These are phyloP conservation scores for Calonectria honghensis DNA, from an alignment of 2,329 filamentous ascomycete species.

Conservation along the genomic window DNA sequence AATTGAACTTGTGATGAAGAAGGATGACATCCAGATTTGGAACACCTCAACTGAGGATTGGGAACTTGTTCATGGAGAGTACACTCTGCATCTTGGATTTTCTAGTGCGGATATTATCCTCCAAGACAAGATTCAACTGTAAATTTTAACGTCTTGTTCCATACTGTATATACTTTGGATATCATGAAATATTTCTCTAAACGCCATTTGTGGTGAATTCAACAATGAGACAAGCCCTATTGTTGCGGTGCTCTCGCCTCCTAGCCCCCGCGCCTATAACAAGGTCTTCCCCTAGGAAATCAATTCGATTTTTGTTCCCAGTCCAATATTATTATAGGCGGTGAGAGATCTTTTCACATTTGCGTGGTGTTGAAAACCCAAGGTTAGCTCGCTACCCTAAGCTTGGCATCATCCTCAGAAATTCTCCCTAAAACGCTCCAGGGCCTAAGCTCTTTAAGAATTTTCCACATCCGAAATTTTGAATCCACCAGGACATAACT, in stretches of 20 bases:
- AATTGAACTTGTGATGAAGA: neutral
- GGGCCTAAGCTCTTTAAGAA: too few species aligned
- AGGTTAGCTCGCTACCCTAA: too few species aligned
- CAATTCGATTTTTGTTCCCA: too few species aligned
- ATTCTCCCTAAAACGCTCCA: too few species aligned
- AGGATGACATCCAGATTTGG: constrained; percentile 19
- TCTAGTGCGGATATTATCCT: neutral
- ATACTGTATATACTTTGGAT: neutral
- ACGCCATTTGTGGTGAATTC: neutral
- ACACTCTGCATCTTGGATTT: constrained; percentile 12
- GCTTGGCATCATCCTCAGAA: too few species aligned
- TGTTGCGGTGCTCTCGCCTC: neutral
- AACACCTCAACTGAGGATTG: neutral
- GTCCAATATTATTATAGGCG: too few species aligned
- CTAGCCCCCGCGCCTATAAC: neutral
- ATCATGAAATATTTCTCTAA: neutral
- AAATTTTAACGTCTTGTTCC: neutral
- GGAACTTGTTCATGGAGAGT: neutral
- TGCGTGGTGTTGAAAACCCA: too few species aligned
- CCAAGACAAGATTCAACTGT: neutral
- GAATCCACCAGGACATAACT: constrained; percentile 45
- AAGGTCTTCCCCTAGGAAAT: neutral
- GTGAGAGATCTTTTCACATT: too few species aligned
- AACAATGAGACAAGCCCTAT: neutral
- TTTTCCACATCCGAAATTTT: constrained; percentile 38